phyloP scores from a whole-genome alignment of 768 basidiomycete species.

The Russula ochroleuca region DNA sequence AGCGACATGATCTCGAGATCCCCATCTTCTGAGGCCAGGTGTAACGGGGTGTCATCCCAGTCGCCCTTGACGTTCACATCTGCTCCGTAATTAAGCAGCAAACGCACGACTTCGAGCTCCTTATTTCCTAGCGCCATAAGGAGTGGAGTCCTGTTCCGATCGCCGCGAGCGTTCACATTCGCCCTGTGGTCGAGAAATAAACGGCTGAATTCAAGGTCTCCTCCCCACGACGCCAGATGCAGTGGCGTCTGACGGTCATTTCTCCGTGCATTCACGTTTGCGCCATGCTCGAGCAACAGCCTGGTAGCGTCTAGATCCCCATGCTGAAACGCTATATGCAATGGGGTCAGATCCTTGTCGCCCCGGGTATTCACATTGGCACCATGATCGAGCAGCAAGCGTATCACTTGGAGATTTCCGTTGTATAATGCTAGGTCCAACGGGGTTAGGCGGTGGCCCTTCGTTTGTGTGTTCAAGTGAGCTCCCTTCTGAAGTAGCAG shows the following conservation, averaged over 20 bases:
- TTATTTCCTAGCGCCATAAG: slow-evolving; percentile 2
- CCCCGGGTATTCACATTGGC: background rate
- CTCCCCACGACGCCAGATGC: background rate
- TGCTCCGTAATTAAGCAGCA: background rate
- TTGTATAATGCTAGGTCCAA: slow-evolving; percentile 5
- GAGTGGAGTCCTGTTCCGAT: background rate
- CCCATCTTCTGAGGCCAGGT: background rate
- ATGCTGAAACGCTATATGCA: background rate
- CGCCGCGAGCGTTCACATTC: background rate
- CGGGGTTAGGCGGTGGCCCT: background rate
- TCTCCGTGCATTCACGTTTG: slow-evolving; percentile 3
- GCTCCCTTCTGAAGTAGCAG: background rate
- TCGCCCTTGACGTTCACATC: background rate
- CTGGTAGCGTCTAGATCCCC: background rate
- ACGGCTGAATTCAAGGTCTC: background rate
- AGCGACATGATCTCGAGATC: background rate
- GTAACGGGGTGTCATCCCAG: slow-evolving; percentile 1
- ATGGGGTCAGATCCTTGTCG: background rate
- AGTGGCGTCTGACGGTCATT: slow-evolving; percentile 2
- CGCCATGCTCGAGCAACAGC: background rate
- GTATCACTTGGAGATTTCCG: background rate
- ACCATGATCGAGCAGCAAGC: background rate
- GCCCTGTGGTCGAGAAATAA: background rate
- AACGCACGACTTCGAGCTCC: background rate
- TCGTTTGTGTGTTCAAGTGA: slow-evolving; percentile 1